Percentiles rank a stretch among this genome's conserved stretches.
Evolutionary conservation across 805 yeast species (phyloP).

Genomic region (Saccharomycopsis babjevae): DNA sequence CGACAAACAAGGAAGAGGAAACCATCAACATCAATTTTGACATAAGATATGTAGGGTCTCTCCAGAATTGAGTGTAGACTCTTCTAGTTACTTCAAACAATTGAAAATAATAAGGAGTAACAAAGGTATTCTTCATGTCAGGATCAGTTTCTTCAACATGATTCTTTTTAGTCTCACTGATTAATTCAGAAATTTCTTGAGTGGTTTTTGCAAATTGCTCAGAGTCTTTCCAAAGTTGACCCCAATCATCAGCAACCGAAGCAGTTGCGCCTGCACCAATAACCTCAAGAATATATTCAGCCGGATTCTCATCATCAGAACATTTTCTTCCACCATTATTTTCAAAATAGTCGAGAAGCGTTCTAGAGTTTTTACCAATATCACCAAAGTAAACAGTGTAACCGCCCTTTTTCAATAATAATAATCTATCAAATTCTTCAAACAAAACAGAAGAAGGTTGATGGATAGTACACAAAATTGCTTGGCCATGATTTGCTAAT

Average conservation of each 20-base stretch:
- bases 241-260: slow-evolving; percentile 44
- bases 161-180: neutral
- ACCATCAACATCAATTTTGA: slow-evolving; percentile 45
- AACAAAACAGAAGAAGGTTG: slow-evolving; percentile 44
- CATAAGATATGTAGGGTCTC: slow-evolving; percentile 53
- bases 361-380: slow-evolving; percentile 43
- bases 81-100: slow-evolving; percentile 32
- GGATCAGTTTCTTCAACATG: slow-evolving; percentile 17
- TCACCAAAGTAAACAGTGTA: slow-evolving; percentile 54
- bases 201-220: slow-evolving; percentile 26
- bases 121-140: slow-evolving; percentile 26
- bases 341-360: slow-evolving; percentile 53
- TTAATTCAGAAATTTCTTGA: slow-evolving; percentile 25
- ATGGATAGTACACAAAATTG: slow-evolving; percentile 46
- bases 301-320: slow-evolving; percentile 49
- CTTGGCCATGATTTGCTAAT: slow-evolving; percentile 39
- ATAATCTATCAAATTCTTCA: slow-evolving; percentile 37
- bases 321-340: slow-evolving; percentile 57
- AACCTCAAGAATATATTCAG: slow-evolving; percentile 64
- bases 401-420: slow-evolving; percentile 42
- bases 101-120: slow-evolving; percentile 40
- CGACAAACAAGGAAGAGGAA: slow-evolving; percentile 52
- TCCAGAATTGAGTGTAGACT: slow-evolving; percentile 38
- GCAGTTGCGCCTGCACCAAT: slow-evolving; percentile 77
- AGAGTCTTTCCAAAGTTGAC: slow-evolving; percentile 45